phyloP scores from a whole-genome alignment of 1,284 basidiomycete genomes.

The Mycena sp. region DNA sequence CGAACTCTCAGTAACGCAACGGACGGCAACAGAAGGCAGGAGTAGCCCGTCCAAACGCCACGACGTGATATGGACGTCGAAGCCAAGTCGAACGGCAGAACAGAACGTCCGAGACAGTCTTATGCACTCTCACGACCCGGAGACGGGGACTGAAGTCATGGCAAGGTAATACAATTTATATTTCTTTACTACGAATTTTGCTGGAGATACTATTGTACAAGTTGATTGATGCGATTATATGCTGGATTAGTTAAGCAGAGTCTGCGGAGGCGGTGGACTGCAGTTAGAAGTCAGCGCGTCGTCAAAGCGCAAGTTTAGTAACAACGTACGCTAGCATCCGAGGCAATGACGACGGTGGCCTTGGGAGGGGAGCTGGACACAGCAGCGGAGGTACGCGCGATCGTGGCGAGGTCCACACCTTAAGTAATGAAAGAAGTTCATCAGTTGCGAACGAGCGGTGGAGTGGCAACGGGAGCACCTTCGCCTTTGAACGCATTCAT shows the following conservation, averaged over 20 bases:
- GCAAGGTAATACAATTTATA: slow-evolving; percentile 1
- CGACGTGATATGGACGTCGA: neutral
- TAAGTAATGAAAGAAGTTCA: slow-evolving; percentile 14
- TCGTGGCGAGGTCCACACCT: slow-evolving; percentile 77
- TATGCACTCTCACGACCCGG: neutral
- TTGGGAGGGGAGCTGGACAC: slow-evolving; percentile 71
- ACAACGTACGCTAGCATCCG: slow-evolving; percentile 50
- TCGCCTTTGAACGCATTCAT: slow-evolving; percentile 71
- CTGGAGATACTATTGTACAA: slow-evolving; percentile 10
- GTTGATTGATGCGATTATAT: slow-evolving; percentile 9
- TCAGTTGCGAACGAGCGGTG: slow-evolving; percentile 8
- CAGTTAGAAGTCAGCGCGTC: neutral
- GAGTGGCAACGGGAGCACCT: slow-evolving; percentile 52
- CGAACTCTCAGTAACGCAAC: neutral
- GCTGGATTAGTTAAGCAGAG: slow-evolving; percentile 18
- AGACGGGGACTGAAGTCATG: neutral
- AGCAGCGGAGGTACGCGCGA: slow-evolving; percentile 84
- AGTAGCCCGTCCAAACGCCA: neutral
- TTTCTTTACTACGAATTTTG: slow-evolving; percentile 12
- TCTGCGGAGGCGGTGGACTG: neutral
- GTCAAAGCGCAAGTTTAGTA: neutral
- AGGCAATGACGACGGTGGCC: slow-evolving; percentile 41
- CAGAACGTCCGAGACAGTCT: no score
- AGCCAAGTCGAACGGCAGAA: no score
- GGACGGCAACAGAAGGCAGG: neutral